Conservation (phyloP, 1,284 basidiomycete genomes). For the Sporisorium graminicola region DNA sequence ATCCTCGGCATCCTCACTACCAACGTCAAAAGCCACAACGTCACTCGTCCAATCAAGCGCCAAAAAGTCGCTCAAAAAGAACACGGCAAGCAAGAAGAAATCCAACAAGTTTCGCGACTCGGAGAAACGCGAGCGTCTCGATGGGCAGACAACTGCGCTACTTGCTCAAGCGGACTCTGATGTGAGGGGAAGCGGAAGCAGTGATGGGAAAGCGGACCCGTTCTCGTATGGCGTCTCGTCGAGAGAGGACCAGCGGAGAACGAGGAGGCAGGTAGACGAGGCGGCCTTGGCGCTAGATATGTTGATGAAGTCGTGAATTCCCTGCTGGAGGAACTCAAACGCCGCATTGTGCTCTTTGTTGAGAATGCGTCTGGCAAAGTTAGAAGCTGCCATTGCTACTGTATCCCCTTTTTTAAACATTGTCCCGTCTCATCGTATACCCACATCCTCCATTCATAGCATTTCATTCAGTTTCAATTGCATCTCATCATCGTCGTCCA, state of each 20-base stretch:
- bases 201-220: slow-evolving; percentile 8
- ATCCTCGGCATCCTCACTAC: slow-evolving; percentile 10
- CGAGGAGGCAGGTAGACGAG: slow-evolving; percentile 31
- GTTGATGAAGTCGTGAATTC: slow-evolving; percentile 30
- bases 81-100: not conserved
- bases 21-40: slow-evolving; percentile 3
- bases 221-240: slow-evolving; percentile 25
- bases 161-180: not conserved
- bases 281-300: slow-evolving; percentile 26
- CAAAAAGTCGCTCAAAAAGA: slow-evolving; percentile 13
- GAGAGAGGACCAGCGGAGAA: slow-evolving; percentile 16
- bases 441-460: not conserved
- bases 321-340: too few relatives aligned
- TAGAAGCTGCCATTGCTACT: too few relatives aligned
- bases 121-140: slow-evolving; percentile 20
- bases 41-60: slow-evolving; percentile 20
- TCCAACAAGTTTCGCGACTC: slow-evolving; percentile 37
- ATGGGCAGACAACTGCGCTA: slow-evolving; percentile 21
- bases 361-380: too few relatives aligned
- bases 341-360: too few relatives aligned
- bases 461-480: not conserved
- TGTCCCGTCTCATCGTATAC: not conserved
- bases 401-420: too few relatives aligned
- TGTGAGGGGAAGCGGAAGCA: too few relatives aligned
- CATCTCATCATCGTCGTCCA: not conserved